Conservation (phyloP, 1,139 yeast genomes). For the Hyphopichia buzzinii region DNA sequence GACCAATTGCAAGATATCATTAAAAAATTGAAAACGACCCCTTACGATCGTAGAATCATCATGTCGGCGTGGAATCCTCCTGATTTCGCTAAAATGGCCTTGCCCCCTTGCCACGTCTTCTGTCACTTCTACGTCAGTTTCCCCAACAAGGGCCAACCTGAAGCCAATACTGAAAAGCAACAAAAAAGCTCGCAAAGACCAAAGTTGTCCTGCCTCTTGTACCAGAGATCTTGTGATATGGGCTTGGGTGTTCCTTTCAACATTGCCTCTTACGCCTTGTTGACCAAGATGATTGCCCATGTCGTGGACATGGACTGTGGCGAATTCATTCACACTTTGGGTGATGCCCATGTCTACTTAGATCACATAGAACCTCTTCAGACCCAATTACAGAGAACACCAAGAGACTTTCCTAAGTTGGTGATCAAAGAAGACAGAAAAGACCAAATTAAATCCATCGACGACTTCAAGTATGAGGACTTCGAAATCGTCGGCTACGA, state of each 20-base stretch:
- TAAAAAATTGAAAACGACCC: constrained; percentile 76
- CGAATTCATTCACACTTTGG: constrained; percentile 91
- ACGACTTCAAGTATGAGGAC: constrained; percentile 86
- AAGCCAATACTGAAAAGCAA: constrained; percentile 13
- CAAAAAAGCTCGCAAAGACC: constrained; percentile 40
- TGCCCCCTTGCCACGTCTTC: constrained; percentile 97
- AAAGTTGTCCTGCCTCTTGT: constrained; percentile 77
- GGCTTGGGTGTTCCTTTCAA: constrained; percentile 98
- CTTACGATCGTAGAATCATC: constrained; percentile 91
- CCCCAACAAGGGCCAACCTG: constrained; percentile 45
- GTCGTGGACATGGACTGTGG: constrained; percentile 94
- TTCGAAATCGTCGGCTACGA: constrained; percentile 75
- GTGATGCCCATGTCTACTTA: constrained; percentile 92
- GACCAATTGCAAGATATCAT: constrained; percentile 87
- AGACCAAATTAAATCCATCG: constrained; percentile 59
- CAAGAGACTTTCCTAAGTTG: constrained; percentile 78
- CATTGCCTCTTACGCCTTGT: constrained; percentile 91
- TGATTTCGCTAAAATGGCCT: constrained; percentile 88
- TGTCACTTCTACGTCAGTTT: constrained; percentile 91
- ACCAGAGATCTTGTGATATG: constrained; percentile 99
- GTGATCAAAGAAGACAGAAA: constrained; percentile 56
- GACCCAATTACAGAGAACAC: constrained; percentile 71
- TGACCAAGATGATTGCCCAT: constrained; percentile 93
- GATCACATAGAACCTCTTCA: constrained; percentile 91
- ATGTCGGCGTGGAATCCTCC: constrained; percentile 99